Evolutionary conservation across 177 flowering plant genomes (phyloP), one percentile per base, ranked within the genome.

Genomic region (Vitis hybrid): DNA sequence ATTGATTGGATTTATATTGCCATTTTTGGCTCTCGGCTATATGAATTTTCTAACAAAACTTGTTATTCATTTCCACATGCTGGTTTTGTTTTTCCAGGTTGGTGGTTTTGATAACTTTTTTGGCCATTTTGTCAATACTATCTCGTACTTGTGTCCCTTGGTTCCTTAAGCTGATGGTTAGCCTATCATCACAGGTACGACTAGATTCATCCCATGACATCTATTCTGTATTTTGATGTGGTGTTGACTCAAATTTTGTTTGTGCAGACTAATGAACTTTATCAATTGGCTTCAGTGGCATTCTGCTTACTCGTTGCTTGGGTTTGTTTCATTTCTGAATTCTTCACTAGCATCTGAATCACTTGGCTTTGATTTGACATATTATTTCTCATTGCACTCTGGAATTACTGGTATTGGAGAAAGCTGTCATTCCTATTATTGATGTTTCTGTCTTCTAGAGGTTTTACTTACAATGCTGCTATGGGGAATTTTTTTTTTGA

Each of bases 291-390:
- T 21, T 78, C 95, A 8, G 98, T 93, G 61, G 98, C 99, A 12
- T 93, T 96, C 80, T 93, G 98, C 87, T 84, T 93, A 50, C 89
- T 95, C 68, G 98, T 95, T 69, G 99, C 99, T 56, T 95, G 99
- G 99, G 99, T 95, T 68, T 64, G 93, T 74, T 59, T 71, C 68
- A 61, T 78, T 76, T 77, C 77, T 30, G 58, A 2, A 4, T 41
- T 64, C 13, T 57, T 68, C 17, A 20, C 58, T 60, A 3, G 35
- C 11, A 49, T 72, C 11, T 15, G 32, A 5, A 49, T 13, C 11
- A 41, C 59, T 24, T 57, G 48, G 14, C 20, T 35, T 67, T n/a
- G 13, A 11, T 52, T 62, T 57, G 8, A 58, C 9, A 27, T 49
- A 8, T 12, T 60, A 5, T 64, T 64, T n/a, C 2, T 14, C 32